Evolutionary conservation across 176 grass and related monocot species (phyloP).

Genomic region (Carex pumila): DNA sequence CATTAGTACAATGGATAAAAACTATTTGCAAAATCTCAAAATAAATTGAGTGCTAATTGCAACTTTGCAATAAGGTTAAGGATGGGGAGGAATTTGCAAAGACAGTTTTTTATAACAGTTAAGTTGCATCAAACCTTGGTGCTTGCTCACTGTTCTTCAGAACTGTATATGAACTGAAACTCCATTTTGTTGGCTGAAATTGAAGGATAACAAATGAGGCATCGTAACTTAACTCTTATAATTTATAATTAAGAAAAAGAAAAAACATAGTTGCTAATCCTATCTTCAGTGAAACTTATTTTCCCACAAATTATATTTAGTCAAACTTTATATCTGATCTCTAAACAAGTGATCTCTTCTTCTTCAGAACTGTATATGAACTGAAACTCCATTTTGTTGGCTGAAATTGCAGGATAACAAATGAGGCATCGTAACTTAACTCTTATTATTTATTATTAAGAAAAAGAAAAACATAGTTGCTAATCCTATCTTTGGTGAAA

Average conservation of each 20-base stretch:
- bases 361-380: constrained; percentile 84
- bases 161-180: constrained; percentile 78
- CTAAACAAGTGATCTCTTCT: not conserved
- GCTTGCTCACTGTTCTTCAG: constrained; percentile 89
- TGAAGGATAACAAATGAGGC: constrained; percentile 14
- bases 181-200: constrained; percentile 92
- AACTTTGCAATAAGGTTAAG: not conserved
- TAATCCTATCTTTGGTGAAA: not conserved
- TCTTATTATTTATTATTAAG: not conserved
- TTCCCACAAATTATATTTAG: too few species aligned
- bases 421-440: not conserved
- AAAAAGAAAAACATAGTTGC: not conserved
- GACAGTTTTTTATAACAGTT: not conserved
- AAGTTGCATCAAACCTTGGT: constrained; percentile 39
- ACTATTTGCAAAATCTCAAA: not conserved
- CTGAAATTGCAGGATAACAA: constrained; percentile 50
- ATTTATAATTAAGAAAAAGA: not conserved
- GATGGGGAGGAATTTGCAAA: constrained; percentile 3
- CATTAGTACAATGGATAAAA: not conserved
- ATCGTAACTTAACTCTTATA: not conserved
- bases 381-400: constrained; percentile 88
- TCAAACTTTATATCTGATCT: too few species aligned
- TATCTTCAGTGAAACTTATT: too few species aligned
- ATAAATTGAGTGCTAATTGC: not conserved
- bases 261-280: too few species aligned